Evolutionary conservation across 225 moss, liverwort and hornwort species (phyloP).

Genomic region (Rhytidiadelphus loreus): DNA sequence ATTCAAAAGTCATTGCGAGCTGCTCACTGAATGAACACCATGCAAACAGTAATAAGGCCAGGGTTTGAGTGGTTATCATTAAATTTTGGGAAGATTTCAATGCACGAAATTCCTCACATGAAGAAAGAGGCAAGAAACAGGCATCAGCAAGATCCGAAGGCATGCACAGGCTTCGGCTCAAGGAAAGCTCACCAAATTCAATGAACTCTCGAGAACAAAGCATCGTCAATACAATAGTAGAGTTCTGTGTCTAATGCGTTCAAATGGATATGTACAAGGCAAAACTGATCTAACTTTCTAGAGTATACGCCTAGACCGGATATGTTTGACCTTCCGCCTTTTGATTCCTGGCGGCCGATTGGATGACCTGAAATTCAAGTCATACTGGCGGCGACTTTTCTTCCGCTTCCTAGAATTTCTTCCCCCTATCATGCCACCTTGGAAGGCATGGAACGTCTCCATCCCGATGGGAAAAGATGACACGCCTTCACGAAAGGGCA

Average conservation of each 20-base stretch:
- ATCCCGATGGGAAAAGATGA: background rate
- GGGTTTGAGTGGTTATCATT: background rate
- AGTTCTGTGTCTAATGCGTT: background rate
- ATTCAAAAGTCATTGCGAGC: background rate
- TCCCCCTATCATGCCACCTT: background rate
- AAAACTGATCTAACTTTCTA: background rate
- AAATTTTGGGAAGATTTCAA: background rate
- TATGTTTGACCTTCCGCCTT: background rate
- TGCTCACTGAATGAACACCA: background rate
- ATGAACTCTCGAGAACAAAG: background rate
- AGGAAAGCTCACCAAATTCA: background rate
- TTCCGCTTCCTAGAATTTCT: background rate
- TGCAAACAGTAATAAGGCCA: no score
- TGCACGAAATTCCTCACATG: background rate
- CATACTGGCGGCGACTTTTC: background rate
- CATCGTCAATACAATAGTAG: background rate
- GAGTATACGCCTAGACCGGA: background rate
- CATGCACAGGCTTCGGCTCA: background rate
- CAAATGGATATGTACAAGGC: background rate
- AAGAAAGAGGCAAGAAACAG: background rate
- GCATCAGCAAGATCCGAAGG: background rate
- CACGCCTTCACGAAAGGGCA: background rate
- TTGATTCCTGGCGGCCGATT: background rate
- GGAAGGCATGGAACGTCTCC: background rate
- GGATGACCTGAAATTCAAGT: background rate